phyloP scores from a whole-genome alignment of 1,139 yeast genomes.

The Geotrichum klebahnii region DNA sequence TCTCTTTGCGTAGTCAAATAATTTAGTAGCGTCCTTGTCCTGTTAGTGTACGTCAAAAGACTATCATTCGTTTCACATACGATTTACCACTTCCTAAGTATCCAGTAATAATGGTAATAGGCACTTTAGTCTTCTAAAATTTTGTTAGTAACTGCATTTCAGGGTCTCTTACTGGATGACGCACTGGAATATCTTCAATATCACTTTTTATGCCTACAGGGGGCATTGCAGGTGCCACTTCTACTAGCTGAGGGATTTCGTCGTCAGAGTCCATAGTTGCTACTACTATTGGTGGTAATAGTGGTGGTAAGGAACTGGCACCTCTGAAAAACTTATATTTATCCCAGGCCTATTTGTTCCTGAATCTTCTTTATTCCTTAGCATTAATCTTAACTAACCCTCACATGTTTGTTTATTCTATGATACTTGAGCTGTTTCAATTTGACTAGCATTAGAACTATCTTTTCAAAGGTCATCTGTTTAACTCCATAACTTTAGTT shows the following conservation, averaged over 20 bases:
- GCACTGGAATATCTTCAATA: slow-evolving; percentile 12
- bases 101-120: slow-evolving; percentile 90
- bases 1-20: slow-evolving; percentile 65
- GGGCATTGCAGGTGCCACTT: slow-evolving; percentile 11
- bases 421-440: no score
- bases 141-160: not conserved
- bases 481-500: not conserved
- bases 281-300: not conserved
- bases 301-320: not conserved
- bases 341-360: not conserved
- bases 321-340: not conserved
- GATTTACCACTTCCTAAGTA: slow-evolving; percentile 94
- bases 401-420: not conserved
- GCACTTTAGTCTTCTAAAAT: slow-evolving; percentile 51
- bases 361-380: not conserved
- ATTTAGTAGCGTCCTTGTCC: slow-evolving; percentile 58
- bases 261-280: slow-evolving; percentile 18
- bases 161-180: not conserved
- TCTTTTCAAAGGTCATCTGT: not conserved
- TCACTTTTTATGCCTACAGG: slow-evolving; percentile 6
- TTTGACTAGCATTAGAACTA: not conserved
- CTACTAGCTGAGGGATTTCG: slow-evolving; percentile 18
- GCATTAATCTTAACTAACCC: not conserved
- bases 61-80: slow-evolving; percentile 18
- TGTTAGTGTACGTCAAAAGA: not conserved